Evolutionary conservation across 495 filamentous ascomycete genomes (phyloP).

Genomic region (Annulohypoxylon nitens): DNA sequence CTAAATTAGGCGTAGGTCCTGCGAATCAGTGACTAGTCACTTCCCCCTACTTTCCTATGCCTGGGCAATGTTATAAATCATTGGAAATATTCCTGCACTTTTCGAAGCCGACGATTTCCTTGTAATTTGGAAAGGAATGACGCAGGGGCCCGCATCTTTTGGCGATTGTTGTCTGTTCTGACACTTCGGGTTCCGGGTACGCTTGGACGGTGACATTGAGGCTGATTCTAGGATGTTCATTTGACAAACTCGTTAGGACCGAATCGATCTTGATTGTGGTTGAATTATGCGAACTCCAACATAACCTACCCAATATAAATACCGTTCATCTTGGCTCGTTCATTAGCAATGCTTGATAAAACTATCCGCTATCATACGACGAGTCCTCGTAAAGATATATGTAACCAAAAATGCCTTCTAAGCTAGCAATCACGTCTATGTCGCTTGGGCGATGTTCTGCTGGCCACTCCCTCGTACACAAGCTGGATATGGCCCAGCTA

Average conservation of each 20-base stretch:
- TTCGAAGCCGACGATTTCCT: background rate
- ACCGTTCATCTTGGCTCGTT: background rate
- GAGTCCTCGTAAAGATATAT: background rate
- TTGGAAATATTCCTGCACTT: background rate
- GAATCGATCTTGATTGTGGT: background rate
- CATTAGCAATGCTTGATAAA: background rate
- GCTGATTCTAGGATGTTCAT: background rate
- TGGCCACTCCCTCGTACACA: slow-evolving; percentile 70
- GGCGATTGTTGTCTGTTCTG: background rate
- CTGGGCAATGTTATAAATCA: background rate
- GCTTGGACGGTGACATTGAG: background rate
- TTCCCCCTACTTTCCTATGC: background rate
- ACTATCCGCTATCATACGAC: background rate
- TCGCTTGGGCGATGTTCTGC: slow-evolving; percentile 72
- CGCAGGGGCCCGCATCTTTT: slow-evolving; percentile 44
- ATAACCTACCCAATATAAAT: background rate
- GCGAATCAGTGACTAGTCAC: background rate
- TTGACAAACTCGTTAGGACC: slow-evolving; percentile 3
- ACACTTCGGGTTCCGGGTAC: background rate
- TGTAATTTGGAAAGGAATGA: slow-evolving; percentile 25
- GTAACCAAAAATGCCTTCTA: slow-evolving; percentile 52
- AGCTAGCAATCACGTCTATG: slow-evolving; percentile 74
- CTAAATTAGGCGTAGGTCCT: slow-evolving; percentile 3
- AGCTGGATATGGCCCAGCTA: slow-evolving; percentile 73
- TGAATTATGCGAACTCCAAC: background rate